Conservation (phyloP, 148 eudicot genomes). For the Rhododendron kiyosumense region DNA sequence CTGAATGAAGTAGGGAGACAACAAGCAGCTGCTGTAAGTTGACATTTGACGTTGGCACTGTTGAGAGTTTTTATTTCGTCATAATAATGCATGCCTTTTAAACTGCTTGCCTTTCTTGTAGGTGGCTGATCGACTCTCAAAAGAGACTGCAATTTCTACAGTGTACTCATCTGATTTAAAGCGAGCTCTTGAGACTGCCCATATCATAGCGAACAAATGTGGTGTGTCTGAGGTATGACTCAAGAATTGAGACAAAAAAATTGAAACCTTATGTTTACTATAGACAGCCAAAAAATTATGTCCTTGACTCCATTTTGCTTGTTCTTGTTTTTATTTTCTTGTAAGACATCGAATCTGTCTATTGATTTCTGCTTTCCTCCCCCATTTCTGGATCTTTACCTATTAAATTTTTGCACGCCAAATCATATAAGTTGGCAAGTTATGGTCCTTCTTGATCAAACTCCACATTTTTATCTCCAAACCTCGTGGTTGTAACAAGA, state of each 20-base stretch:
- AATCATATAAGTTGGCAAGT: not conserved
- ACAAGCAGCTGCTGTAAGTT: constrained; percentile 53
- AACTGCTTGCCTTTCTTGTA: constrained; percentile 9
- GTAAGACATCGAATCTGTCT: not conserved
- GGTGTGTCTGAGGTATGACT: constrained; percentile 45
- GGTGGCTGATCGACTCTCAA: constrained; percentile 53
- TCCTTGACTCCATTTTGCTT: not conserved
- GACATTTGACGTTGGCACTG: not conserved
- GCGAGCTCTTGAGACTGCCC: constrained; percentile 56
- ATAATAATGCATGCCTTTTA: not conserved
- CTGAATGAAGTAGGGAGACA: constrained; percentile 52
- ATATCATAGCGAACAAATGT: constrained; percentile 36
- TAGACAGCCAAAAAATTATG: not conserved
- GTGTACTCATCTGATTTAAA: constrained; percentile 58
- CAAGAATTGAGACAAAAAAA: not conserved
- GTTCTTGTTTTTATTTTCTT: not conserved
- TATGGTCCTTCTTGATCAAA: not conserved
- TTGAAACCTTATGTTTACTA: not conserved
- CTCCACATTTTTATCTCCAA: not conserved
- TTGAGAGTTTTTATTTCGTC: not conserved
- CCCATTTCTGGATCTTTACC: not conserved
- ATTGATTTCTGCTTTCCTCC: not conserved
- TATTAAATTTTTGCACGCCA: not conserved
- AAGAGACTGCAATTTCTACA: constrained; percentile 43
- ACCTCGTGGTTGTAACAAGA: not conserved